Conservation (phyloP, 148 eudicot species). For the Rhododendron griersonianum region DNA sequence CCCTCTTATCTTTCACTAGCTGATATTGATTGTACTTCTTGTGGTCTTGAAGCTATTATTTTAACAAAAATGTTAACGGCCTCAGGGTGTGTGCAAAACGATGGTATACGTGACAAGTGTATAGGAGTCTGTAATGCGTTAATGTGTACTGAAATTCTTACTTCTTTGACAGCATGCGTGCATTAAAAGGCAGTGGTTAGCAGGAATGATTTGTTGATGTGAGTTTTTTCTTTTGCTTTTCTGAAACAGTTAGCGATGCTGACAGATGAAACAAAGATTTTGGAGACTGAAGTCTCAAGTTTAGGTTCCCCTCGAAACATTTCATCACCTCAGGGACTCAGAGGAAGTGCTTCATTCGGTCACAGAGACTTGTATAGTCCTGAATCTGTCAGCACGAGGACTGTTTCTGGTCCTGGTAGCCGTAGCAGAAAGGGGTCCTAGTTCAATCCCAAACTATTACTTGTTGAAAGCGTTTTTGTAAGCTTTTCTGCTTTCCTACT, state of each 20-base stretch:
- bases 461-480: background rate
- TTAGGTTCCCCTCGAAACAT: constrained; percentile 52
- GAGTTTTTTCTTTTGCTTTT: background rate
- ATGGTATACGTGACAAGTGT: background rate
- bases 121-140: background rate
- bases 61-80: background rate
- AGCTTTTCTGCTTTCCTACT: background rate
- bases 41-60: background rate
- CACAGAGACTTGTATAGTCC: constrained; percentile 31
- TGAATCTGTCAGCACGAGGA: constrained; percentile 34
- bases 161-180: background rate
- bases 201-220: background rate
- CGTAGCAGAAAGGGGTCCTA: constrained; percentile 47
- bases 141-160: background rate
- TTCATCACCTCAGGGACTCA: constrained; percentile 41
- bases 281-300: constrained; percentile 63
- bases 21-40: background rate
- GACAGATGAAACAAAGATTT: constrained; percentile 63
- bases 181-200: background rate
- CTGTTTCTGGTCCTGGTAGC: constrained; percentile 44
- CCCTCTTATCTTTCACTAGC: background rate
- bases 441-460: background rate
- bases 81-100: background rate
- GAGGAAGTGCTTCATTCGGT: constrained; percentile 54
- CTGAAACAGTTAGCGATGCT: constrained; percentile 53